A percentile compares a stretch with the other conserved stretches of the same genome.
Evolutionary conservation across 2,329 filamentous ascomycete genomes (phyloP).

Genomic region (Botrytis paeoniae): DNA sequence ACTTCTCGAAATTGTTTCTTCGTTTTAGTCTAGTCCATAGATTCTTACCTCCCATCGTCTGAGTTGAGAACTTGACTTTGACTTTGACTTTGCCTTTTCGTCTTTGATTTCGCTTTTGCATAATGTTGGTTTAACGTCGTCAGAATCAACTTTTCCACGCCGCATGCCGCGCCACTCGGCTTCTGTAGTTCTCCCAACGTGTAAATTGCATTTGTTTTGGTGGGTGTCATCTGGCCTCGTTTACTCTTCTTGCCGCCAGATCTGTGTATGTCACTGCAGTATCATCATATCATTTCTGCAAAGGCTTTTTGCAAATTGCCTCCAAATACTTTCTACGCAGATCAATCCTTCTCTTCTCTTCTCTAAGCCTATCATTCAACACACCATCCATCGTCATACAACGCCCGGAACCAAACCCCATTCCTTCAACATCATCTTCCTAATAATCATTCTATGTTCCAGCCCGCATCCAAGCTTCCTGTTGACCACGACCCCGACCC

Average conservation of each 20-base stretch:
- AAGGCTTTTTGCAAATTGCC: neutral
- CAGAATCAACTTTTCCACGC: constrained; percentile 5
- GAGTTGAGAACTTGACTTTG: neutral
- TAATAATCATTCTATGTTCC: neutral
- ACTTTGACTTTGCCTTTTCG: neutral
- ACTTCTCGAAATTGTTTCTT: neutral
- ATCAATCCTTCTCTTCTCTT: neutral
- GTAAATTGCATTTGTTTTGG: neutral
- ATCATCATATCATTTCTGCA: neutral
- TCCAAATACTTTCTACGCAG: neutral
- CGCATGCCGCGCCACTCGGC: neutral
- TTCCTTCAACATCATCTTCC: too few relatives aligned
- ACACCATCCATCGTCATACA: neutral
- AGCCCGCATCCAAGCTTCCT: neutral
- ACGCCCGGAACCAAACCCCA: too few relatives aligned
- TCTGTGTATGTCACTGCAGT: neutral
- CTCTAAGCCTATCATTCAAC: neutral
- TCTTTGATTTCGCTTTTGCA: neutral
- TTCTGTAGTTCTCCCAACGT: neutral
- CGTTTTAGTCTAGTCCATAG: too few relatives aligned
- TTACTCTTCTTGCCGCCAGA: neutral
- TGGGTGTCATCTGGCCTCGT: neutral
- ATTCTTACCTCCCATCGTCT: neutral
- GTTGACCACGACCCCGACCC: neutral
- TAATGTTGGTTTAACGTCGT: neutral